Evolutionary conservation across 2,329 filamentous ascomycete genomes (phyloP).

Genomic region (Aaosphaeria pasadenensis): DNA sequence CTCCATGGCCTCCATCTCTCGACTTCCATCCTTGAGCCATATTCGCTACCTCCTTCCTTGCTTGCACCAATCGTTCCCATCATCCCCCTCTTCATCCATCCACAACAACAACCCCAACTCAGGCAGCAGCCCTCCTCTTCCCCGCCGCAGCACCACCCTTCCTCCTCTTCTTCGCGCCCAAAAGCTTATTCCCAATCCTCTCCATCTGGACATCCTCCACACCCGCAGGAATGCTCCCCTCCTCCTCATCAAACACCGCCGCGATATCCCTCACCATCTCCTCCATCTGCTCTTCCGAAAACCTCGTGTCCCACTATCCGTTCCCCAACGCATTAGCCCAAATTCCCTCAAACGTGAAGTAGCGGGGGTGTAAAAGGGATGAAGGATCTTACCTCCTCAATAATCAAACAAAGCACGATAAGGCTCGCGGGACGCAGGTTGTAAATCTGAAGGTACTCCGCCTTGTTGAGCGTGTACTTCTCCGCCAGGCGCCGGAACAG

Average conservation of each 20-base stretch:
- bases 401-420: constrained; percentile 30
- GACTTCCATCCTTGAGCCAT: too few species aligned
- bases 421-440: constrained; percentile 30
- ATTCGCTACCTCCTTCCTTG: too few species aligned
- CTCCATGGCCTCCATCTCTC: too few species aligned
- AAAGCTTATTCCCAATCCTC: constrained; percentile 25
- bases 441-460: constrained; percentile 38
- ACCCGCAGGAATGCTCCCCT: constrained; percentile 21
- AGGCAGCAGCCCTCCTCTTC: background rate
- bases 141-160: constrained; percentile 7
- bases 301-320: constrained; percentile 23
- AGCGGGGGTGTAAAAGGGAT: too few species aligned
- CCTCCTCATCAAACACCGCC: constrained; percentile 30
- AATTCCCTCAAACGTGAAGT: too few species aligned
- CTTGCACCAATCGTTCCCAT: too few species aligned
- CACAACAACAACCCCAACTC: too few species aligned
- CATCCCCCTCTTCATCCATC: background rate
- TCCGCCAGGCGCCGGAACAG: constrained; percentile 28
- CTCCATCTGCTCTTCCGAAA: constrained; percentile 24
- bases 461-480: constrained; percentile 32
- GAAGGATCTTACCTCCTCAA: constrained; percentile 28
- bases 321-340: too few species aligned
- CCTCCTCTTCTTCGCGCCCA: constrained; percentile 24
- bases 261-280: constrained; percentile 26
- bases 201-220: constrained; percentile 24